These are phyloP conservation scores for Boletus subcaerulescens DNA, from an alignment of 768 basidiomycete genomes.

Conservation along the genomic window DNA sequence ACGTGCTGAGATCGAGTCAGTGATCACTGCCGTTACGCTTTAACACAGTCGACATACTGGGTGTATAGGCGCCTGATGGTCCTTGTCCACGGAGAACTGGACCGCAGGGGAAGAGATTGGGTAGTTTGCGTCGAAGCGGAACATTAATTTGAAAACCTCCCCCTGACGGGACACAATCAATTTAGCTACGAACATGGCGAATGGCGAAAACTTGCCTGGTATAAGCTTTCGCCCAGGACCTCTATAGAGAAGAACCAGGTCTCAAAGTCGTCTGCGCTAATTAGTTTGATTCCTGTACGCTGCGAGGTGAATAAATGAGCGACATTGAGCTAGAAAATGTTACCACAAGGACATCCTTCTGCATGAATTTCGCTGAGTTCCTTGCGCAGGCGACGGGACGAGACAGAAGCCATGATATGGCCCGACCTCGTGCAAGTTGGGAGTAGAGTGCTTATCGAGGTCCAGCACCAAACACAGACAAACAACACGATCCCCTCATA, in stretches of 20 bases:
- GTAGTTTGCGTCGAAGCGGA: constrained; percentile 78
- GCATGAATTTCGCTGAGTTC: constrained; percentile 65
- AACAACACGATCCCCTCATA: constrained; percentile 34
- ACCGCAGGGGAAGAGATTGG: constrained; percentile 89
- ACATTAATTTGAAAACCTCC: constrained; percentile 75
- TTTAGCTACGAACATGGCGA: background rate
- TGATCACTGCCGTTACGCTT: background rate
- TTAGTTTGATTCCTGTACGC: constrained; percentile 61
- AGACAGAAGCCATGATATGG: constrained; percentile 55
- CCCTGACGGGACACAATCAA: constrained; percentile 43
- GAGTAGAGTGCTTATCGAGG: constrained; percentile 10
- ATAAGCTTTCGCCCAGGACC: constrained; percentile 81
- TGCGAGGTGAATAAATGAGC: constrained; percentile 1
- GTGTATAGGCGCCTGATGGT: constrained; percentile 68
- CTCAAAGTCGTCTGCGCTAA: constrained; percentile 73
- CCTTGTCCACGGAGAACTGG: constrained; percentile 71
- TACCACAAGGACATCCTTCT: constrained; percentile 69
- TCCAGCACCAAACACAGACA: constrained; percentile 35
- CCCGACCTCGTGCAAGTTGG: constrained; percentile 18
- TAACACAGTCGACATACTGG: constrained; percentile 50
- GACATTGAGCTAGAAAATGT: constrained; percentile 6
- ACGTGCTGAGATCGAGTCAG: constrained; percentile 55
- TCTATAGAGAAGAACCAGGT: constrained; percentile 79
- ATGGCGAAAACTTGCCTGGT: constrained; percentile 46
- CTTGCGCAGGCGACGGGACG: constrained; percentile 62